These are phyloP conservation scores for Penicillium paxilli DNA, from an alignment of 495 filamentous ascomycete genomes.

Conservation along the genomic window DNA sequence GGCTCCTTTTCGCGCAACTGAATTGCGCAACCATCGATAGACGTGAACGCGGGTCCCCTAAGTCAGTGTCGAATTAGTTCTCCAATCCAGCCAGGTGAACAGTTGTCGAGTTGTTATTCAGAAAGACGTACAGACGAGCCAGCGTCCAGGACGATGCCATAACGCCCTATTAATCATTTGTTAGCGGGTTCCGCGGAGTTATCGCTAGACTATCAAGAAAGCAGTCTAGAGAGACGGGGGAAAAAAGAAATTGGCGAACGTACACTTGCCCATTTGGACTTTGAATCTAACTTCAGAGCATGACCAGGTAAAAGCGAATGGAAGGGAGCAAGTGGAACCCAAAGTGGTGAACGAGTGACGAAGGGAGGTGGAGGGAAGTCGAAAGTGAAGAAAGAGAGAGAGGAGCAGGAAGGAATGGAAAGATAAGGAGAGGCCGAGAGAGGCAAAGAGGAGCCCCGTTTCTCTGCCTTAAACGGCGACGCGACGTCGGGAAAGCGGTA, in stretches of 20 bases:
- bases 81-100: background rate
- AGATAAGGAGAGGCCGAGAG: slow-evolving; percentile 19
- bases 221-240: too few relatives aligned
- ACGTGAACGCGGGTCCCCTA: slow-evolving; percentile 90
- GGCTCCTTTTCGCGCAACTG: slow-evolving; percentile 62
- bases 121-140: slow-evolving; percentile 60
- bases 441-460: too few relatives aligned
- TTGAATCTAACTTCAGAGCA: slow-evolving; percentile 30
- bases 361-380: too few relatives aligned
- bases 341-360: slow-evolving; percentile 24
- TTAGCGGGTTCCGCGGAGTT: slow-evolving; percentile 4
- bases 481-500: slow-evolving; percentile 21
- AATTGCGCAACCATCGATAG: slow-evolving; percentile 84
- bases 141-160: slow-evolving; percentile 69
- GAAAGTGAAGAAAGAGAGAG: slow-evolving; percentile 1
- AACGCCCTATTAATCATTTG: slow-evolving; percentile 45
- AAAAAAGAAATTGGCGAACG: slow-evolving; percentile 13
- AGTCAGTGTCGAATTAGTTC: slow-evolving; percentile 2
- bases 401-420: slow-evolving; percentile 5
- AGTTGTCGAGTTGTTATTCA: background rate
- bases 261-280: slow-evolving; percentile 54
- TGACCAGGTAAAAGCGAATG: slow-evolving; percentile 23
- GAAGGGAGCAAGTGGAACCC: background rate
- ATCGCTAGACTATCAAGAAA: too few relatives aligned
- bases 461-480: slow-evolving; percentile 17